These are phyloP conservation scores for Teunomyces lycoperdinae DNA, from an alignment of 805 yeast species.

Conservation along the genomic window DNA sequence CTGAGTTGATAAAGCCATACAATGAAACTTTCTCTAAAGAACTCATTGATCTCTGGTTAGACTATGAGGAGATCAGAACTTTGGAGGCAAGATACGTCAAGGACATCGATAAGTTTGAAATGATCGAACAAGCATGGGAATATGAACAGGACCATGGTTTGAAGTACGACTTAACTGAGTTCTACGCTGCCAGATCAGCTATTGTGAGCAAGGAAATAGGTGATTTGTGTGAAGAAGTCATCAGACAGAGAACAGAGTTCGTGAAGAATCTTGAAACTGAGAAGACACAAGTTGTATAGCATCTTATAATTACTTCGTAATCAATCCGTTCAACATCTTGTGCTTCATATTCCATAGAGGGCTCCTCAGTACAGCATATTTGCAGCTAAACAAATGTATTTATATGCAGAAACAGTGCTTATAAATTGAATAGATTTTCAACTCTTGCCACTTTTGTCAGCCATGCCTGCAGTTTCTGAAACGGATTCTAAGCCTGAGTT, in stretches of 20 bases:
- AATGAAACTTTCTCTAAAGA: conserved; percentile 61
- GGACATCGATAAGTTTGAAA: conserved; percentile 90
- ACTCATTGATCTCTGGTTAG: conserved; percentile 73
- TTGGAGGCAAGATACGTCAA: conserved; percentile 87
- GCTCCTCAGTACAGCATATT: background rate
- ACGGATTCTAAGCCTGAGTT: conserved; percentile 32
- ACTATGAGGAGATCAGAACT: conserved; percentile 81
- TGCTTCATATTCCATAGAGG: background rate
- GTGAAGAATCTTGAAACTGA: conserved; percentile 7
- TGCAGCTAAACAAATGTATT: background rate
- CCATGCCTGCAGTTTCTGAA: conserved; percentile 1
- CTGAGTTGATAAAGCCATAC: conserved; percentile 60
- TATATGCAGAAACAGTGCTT: conserved; percentile 1
- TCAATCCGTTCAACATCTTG: too few species aligned
- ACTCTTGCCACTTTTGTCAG: background rate
- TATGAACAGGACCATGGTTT: conserved; percentile 69
- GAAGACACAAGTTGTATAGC: background rate
- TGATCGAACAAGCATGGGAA: conserved; percentile 77
- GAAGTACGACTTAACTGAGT: conserved; percentile 61
- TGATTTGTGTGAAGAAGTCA: conserved; percentile 56
- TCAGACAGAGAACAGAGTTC: conserved; percentile 16
- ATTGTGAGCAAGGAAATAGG: conserved; percentile 73
- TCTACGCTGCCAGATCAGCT: conserved; percentile 56
- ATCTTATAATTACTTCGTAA: too few species aligned
- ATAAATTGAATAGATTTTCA: background rate